Evolutionary conservation across 257 asterid species (phyloP).

Genomic region (Lycium ferocissimum): DNA sequence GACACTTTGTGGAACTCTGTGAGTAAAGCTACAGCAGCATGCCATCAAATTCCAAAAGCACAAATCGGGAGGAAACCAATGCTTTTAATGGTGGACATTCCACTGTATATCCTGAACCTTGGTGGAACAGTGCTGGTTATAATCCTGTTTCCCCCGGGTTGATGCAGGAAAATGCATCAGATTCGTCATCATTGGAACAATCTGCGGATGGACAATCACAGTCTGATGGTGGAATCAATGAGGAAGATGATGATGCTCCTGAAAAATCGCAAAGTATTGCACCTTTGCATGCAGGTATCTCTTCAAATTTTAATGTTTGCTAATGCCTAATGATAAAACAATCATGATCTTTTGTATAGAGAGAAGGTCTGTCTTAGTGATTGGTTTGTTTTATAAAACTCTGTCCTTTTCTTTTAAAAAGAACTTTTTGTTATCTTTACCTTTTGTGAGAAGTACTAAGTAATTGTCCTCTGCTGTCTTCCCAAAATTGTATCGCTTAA

Average conservation of each 20-base stretch:
- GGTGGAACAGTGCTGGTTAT: constrained; percentile 60
- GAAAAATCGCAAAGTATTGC: constrained; percentile 52
- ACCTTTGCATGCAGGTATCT: constrained; percentile 57
- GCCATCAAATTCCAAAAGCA: constrained; percentile 63
- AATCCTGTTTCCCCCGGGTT: constrained; percentile 50
- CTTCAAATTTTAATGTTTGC: constrained; percentile 16
- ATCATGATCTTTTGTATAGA: background rate
- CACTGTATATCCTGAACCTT: constrained; percentile 51
- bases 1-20: constrained; percentile 28
- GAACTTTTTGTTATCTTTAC: background rate
- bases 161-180: constrained; percentile 65
- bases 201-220: constrained; percentile 72
- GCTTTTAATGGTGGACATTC: constrained; percentile 46
- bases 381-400: background rate
- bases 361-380: background rate
- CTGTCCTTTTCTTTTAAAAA: too few species aligned
- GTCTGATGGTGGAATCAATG: constrained; percentile 64
- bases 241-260: constrained; percentile 61
- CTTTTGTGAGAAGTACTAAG: constrained; percentile 2
- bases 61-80: constrained; percentile 50
- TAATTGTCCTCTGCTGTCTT: background rate
- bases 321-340: background rate
- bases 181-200: constrained; percentile 75
- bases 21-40: constrained; percentile 48
- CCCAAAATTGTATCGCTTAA: background rate